phyloP scores from a whole-genome alignment of 2,329 filamentous ascomycete species.

The Colletotrichum incanum region DNA sequence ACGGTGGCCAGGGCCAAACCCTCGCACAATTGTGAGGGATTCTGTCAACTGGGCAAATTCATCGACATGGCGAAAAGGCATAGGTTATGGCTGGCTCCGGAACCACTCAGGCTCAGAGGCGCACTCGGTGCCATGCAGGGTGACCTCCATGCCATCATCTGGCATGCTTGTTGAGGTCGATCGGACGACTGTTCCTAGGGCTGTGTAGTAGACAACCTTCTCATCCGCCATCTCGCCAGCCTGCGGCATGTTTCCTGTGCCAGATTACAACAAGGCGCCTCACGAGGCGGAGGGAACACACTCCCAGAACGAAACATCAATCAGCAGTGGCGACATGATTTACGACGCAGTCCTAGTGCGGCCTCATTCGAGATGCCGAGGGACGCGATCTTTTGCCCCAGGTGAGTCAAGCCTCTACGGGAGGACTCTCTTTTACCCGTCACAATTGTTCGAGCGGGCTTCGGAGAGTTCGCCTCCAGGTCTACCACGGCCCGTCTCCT shows the following conservation, averaged over 20 bases:
- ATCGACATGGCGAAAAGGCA: constrained; percentile 9
- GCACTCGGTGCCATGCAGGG: constrained; percentile 28
- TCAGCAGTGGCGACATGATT: constrained; percentile 6
- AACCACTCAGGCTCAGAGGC: constrained; percentile 4
- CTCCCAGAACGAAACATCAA: too few species aligned
- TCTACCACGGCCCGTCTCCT: constrained; percentile 8
- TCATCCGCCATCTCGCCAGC: neutral
- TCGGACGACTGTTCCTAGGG: constrained; percentile 13
- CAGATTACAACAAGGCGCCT: too few species aligned
- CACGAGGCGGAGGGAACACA: too few species aligned
- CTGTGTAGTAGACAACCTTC: neutral
- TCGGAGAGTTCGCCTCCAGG: constrained; percentile 16
- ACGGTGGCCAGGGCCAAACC: constrained; percentile 35
- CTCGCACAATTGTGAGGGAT: constrained; percentile 21
- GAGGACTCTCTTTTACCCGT: constrained; percentile 10
- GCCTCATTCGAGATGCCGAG: neutral
- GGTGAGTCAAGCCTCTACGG: constrained; percentile 19
- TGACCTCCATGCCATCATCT: constrained; percentile 38
- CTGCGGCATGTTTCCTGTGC: neutral
- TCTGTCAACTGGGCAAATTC: constrained; percentile 16
- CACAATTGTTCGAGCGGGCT: neutral
- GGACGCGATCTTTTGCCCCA: constrained; percentile 3
- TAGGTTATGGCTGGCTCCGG: constrained; percentile 1
- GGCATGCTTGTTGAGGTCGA: constrained; percentile 39
- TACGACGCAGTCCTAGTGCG: neutral